Conservation (phyloP, 495 filamentous ascomycete species). For the Letharia columbiana region DNA sequence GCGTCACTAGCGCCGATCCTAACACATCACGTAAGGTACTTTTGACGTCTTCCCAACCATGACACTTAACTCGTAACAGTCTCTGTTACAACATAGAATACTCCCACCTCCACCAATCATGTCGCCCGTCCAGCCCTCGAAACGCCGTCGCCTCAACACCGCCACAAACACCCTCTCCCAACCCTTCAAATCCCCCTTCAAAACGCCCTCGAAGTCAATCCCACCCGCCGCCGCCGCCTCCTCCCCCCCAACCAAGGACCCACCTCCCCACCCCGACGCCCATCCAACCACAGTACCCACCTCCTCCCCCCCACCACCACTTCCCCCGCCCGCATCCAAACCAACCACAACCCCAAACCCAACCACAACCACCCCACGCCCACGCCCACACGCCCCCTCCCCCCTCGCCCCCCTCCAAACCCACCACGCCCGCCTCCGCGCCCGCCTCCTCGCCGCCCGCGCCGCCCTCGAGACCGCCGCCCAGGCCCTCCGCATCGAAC, state of each 20-base stretch:
- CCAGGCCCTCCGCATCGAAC: conserved; percentile 44
- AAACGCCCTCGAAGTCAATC: conserved; percentile 17
- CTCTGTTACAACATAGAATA: too few species aligned
- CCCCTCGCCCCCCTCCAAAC: conserved; percentile 29
- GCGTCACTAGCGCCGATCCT: background rate
- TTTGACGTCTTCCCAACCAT: too few species aligned
- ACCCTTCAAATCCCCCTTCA: conserved; percentile 62
- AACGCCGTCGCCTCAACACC: conserved; percentile 49
- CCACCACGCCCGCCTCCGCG: conserved; percentile 31
- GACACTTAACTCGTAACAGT: background rate
- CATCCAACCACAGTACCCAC: conserved; percentile 4
- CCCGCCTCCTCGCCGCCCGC: conserved; percentile 30
- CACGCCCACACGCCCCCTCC: conserved; percentile 18
- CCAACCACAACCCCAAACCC: conserved; percentile 10
- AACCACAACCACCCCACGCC: conserved; percentile 16
- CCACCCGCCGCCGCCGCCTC: conserved; percentile 15
- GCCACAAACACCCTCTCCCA: conserved; percentile 46
- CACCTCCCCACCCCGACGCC: background rate
- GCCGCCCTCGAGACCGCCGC: conserved; percentile 39
- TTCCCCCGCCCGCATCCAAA: background rate
- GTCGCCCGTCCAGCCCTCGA: conserved; percentile 28
- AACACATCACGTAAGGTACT: too few species aligned
- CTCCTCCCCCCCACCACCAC: conserved; percentile 22
- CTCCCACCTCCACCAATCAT: conserved; percentile 2
- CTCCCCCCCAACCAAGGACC: background rate